phyloP scores from a whole-genome alignment of 495 filamentous ascomycete genomes.

The Penicillium chermesinum region DNA sequence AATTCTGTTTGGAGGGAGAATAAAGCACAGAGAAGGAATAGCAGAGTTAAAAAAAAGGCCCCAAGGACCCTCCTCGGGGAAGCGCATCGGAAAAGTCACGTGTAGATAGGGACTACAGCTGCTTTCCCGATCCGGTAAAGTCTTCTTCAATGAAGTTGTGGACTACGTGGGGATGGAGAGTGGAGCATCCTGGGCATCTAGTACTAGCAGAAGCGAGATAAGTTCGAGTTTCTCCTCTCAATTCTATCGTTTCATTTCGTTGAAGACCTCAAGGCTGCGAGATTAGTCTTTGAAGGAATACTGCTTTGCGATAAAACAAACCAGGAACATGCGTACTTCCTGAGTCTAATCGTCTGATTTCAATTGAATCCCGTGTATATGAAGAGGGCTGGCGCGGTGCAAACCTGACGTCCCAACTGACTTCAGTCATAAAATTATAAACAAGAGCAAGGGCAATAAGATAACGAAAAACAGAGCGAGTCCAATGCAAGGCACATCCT shows the following conservation, averaged over 20 bases:
- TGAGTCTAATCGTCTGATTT: too few species aligned
- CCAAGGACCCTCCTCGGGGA: conserved; percentile 20
- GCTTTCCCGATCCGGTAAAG: not conserved
- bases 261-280: too few species aligned
- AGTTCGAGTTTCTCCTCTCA: too few species aligned
- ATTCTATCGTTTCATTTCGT: too few species aligned
- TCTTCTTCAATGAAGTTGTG: not conserved
- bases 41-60: conserved; percentile 11
- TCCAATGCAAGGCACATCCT: not conserved
- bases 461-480: not conserved
- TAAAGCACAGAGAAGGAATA: conserved; percentile 11
- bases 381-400: too few species aligned
- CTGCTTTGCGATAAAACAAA: too few species aligned
- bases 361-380: too few species aligned
- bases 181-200: too few species aligned
- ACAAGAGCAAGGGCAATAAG: not conserved
- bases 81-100: conserved; percentile 39
- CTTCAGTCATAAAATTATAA: not conserved
- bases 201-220: too few species aligned
- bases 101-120: conserved; percentile 32
- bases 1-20: conserved; percentile 15
- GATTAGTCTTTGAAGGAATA: too few species aligned
- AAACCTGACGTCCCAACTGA: not conserved
- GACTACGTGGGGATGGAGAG: not conserved
- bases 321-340: too few species aligned